Evolutionary conservation across 306 rosid genomes (phyloP).

Genomic region (Sicyos baderoa): DNA sequence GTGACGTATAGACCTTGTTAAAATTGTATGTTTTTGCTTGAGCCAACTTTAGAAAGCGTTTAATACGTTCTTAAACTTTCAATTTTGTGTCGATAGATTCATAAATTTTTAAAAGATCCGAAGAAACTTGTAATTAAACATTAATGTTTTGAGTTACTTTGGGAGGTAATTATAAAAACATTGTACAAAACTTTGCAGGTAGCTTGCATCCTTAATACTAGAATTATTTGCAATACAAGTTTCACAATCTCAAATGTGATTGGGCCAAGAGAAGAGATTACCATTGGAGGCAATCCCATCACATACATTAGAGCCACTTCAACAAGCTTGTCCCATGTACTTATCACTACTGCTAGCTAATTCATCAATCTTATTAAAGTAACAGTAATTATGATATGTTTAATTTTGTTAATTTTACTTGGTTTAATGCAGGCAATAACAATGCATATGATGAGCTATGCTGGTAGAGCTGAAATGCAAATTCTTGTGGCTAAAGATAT

Average conservation of each 20-base stretch:
- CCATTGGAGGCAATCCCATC: constrained; percentile 57
- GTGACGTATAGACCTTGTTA: too few species aligned
- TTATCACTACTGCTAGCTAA: too few species aligned
- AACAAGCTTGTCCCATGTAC: constrained; percentile 76
- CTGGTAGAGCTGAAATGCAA: constrained; percentile 81
- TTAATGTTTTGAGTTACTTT: background rate
- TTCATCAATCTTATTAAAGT: background rate
- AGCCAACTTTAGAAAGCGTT: too few species aligned
- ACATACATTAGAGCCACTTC: constrained; percentile 56
- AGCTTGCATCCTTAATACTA: constrained; percentile 55
- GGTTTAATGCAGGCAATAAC: constrained; percentile 50
- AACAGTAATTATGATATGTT: too few species aligned
- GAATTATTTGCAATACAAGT: constrained; percentile 65
- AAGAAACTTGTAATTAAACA: too few species aligned
- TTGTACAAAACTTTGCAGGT: constrained; percentile 29
- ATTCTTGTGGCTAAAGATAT: constrained; percentile 83
- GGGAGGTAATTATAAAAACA: background rate
- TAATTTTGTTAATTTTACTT: background rate
- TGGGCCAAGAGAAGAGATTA: constrained; percentile 75
- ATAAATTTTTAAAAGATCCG: too few species aligned
- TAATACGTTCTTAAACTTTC: too few species aligned
- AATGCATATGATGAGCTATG: constrained; percentile 87
- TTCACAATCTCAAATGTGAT: constrained; percentile 72
- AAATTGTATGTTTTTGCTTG: too few species aligned
- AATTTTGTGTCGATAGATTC: too few species aligned